Conservation (phyloP, 192 early-diverging fungal species). For the Coemansia sp. region DNA sequence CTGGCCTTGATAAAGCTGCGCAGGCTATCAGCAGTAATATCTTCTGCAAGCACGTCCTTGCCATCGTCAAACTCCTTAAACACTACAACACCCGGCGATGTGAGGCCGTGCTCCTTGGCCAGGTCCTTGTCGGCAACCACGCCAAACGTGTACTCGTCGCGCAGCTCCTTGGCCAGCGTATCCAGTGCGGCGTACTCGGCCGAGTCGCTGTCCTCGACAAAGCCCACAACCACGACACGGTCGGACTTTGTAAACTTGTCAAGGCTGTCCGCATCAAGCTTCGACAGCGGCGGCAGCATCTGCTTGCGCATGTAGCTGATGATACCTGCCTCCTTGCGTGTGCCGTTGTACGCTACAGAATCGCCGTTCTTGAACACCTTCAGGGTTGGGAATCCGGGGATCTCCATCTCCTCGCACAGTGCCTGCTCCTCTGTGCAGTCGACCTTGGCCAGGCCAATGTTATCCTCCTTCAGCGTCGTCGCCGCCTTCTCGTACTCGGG, state of each 20-base stretch:
- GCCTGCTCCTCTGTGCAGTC: slow-evolving; percentile 91
- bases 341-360: slow-evolving; percentile 77
- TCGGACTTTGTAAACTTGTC: slow-evolving; percentile 78
- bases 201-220: slow-evolving; percentile 64
- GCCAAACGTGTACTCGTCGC: slow-evolving; percentile 88
- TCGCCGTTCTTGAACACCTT: slow-evolving; percentile 82
- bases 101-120: slow-evolving; percentile 57
- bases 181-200: slow-evolving; percentile 67
- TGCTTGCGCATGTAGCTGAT: slow-evolving; percentile 95
- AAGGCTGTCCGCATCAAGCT: slow-evolving; percentile 67
- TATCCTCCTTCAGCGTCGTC: slow-evolving; percentile 72
- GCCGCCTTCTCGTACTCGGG: slow-evolving; percentile 95
- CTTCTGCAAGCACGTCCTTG: slow-evolving; percentile 67
- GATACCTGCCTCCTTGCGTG: slow-evolving; percentile 84
- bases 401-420: slow-evolving; percentile 76
- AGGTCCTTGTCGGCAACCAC: slow-evolving; percentile 64
- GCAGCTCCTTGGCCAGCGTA: slow-evolving; percentile 71
- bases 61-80: slow-evolving; percentile 94
- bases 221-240: slow-evolving; percentile 88
- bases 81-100: slow-evolving; percentile 70
- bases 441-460: slow-evolving; percentile 87
- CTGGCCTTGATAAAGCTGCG: slow-evolving; percentile 72
- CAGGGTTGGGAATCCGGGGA: slow-evolving; percentile 91
- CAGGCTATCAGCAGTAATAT: slow-evolving; percentile 59
- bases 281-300: slow-evolving; percentile 76